These are phyloP conservation scores for Mycena olivaceomarginata DNA, from an alignment of 768 basidiomycete genomes.

Conservation along the genomic window DNA sequence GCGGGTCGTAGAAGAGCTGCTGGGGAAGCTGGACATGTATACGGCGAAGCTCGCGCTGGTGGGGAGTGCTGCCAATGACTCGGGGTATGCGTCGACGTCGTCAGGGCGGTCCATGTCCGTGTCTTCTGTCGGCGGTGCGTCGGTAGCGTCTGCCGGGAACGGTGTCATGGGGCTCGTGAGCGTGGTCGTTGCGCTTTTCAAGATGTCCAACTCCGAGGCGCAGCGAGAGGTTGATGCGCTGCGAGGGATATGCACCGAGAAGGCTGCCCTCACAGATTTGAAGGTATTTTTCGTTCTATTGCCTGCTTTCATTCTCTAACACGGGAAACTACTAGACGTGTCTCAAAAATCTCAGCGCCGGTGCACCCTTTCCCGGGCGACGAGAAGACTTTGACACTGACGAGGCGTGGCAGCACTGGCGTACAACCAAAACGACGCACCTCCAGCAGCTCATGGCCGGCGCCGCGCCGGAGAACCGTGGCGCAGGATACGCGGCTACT, in stretches of 20 bases:
- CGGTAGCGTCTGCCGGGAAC: background rate
- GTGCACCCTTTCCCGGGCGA: constrained; percentile 88
- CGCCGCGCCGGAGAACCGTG: constrained; percentile 34
- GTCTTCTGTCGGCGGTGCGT: constrained; percentile 59
- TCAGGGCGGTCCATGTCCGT: constrained; percentile 71
- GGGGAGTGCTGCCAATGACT: constrained; percentile 70
- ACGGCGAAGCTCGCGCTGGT: constrained; percentile 83
- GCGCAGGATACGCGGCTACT: constrained; percentile 27
- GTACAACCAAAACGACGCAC: constrained; percentile 87
- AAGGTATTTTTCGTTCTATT: constrained; percentile 71
- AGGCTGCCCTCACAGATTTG: constrained; percentile 91
- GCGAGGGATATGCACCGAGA: constrained; percentile 81
- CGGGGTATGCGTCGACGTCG: constrained; percentile 81
- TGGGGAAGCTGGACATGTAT: constrained; percentile 89
- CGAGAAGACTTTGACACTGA: constrained; percentile 91
- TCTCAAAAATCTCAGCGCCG: constrained; percentile 92
- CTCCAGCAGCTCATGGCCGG: constrained; percentile 86
- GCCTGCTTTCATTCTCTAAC: constrained; percentile 21
- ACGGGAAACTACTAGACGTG: constrained; percentile 76
- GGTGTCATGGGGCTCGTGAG: constrained; percentile 85
- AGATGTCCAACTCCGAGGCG: constrained; percentile 78
- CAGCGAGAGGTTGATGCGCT: constrained; percentile 85
- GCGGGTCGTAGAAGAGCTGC: no score
- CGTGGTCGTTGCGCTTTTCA: constrained; percentile 83
- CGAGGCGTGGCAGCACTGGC: constrained; percentile 90